Percentiles rank a stretch among this genome's conserved stretches.
Conservation (phyloP, 352 stramenopile genomes). For the Phytophthora citrophthora region DNA sequence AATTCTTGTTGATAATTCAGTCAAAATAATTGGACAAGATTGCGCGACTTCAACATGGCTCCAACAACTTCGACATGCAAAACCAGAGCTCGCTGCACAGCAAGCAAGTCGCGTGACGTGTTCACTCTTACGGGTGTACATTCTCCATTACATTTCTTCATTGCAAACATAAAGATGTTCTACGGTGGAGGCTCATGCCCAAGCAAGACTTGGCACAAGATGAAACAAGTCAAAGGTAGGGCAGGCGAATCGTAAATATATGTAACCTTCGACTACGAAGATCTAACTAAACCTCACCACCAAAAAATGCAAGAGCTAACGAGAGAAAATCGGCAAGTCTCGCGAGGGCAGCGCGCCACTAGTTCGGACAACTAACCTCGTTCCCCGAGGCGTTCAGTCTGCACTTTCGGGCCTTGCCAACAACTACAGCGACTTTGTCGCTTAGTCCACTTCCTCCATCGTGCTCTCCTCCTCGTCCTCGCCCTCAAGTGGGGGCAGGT, state of each 20-base stretch:
- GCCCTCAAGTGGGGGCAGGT: conserved; percentile 97
- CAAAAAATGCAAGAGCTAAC: conserved; percentile 47
- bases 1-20: no score
- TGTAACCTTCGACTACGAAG: conserved; percentile 56
- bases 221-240: conserved; percentile 13
- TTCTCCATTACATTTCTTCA: no score
- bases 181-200: no score
- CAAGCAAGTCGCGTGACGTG: no score
- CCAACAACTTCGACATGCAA: no score
- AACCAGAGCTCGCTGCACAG: no score
- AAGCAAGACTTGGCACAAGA: neutral
- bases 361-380: neutral
- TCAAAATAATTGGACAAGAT: no score
- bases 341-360: neutral
- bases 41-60: no score
- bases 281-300: conserved; percentile 51
- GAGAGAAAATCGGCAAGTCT: conserved; percentile 11
- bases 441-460: conserved; percentile 99
- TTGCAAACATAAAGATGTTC: no score
- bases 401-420: conserved; percentile 8
- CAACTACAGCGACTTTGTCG: conserved; percentile 1
- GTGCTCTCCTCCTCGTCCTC: conserved; percentile 96
- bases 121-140: no score
- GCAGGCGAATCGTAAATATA: conserved; percentile 71
- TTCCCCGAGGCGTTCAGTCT: conserved; percentile 3